Evolutionary conservation across 2,329 filamentous ascomycete genomes (phyloP), one percentile per base, ranked within the genome.

Genomic region (Kalaharituber pfeilii): DNA sequence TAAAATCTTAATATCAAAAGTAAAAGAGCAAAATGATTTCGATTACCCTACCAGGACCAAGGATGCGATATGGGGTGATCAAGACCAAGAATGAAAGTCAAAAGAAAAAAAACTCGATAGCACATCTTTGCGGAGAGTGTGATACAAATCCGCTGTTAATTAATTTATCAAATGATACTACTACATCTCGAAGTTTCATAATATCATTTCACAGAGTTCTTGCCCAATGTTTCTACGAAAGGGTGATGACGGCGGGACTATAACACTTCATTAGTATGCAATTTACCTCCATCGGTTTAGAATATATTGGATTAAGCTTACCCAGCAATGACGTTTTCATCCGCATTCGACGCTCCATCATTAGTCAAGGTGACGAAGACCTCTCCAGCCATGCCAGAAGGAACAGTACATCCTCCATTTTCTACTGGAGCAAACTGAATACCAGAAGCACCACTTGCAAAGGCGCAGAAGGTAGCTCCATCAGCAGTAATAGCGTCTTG

Each of bases 351-450:
- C 18, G 77, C 76, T 1, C 68, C 71, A 27, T 66, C 65, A 62
- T 66, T 82, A 53, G 80, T 77, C 61, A 86, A 72, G 63, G 79
- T 78, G 63, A 85, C 73, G 68, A 83, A 86, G 50, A 77, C 76
- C 59, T 83, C 71, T 49, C 82, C 82, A 7, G 72, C 71, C 44
- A 84, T 68, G 63, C 74, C 74, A 63, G 77, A 73, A 13, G 82
- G 81, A 25, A 84, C 73, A 47, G 70, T 68, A 66, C 82, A 86
- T 58, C 70, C 73, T 42, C 71, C 72, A 42, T 71, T 68, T 39
- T 71, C 69, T 65, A 84, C 78, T 25, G 71, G 59, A 0, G 73
- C 71, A 67, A 84, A 86, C 53, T 71, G 71, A 36, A 77, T 78
- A 61, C 78, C 78, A 53, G 77, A 76, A 39, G 61, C 62, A 36